Base-by-base conservation (phyloP, 31 red algal species). In the Endocladia muricata region DNA sequence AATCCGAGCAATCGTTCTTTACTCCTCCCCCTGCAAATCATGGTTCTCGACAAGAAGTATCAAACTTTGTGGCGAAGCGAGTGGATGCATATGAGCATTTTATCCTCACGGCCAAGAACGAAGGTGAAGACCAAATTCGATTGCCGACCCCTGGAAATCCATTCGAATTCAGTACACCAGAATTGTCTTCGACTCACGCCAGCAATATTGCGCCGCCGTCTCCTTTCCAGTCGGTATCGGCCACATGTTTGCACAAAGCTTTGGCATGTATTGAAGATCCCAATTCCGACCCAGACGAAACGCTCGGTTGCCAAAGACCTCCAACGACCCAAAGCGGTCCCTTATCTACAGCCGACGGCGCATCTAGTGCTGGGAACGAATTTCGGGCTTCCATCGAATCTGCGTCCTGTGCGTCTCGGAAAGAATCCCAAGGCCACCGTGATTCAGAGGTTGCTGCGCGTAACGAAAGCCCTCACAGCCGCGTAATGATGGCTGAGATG, bases 81-180 rank as follows among this genome's bases (percentile, higher is more conserved):
- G 61, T 67, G n/a, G 25, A 67, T 67, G 61, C 3, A 4, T 67
- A 32, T 67, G 61, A 67, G 39, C 21, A 19, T 33, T 32, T 67
- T 35, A 21, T 67, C 30, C 21, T 37, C 0, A 19, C 4, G 4
- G 33, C 19, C 3, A 34, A 67, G 25, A 4, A 26, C 25, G 61
- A 67, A 4, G 4, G 32, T 23, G 33, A 32, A 19, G 61, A 6
- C 23, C 19, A 8, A 13, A 49, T 49, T 19, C 8, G 19, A 19
- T 19, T 49, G 8, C 44, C 44, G 19, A 8, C 19, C 11, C 44
- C 44, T 49, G 19, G 11, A 49, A 19, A 13, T 8, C 8, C 44
- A 49, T n/a, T n/a, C n/a, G n/a, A n/a, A n/a, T n/a, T n/a, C n/a
- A n/a, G n/a, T n/a, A n/a, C n/a, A 19, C 44, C 11, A 19, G 44